Evolutionary conservation across 805 yeast species (phyloP), one percentile per base, ranked within the genome.

Genomic region (Lipomyces yamanashiensis): DNA sequence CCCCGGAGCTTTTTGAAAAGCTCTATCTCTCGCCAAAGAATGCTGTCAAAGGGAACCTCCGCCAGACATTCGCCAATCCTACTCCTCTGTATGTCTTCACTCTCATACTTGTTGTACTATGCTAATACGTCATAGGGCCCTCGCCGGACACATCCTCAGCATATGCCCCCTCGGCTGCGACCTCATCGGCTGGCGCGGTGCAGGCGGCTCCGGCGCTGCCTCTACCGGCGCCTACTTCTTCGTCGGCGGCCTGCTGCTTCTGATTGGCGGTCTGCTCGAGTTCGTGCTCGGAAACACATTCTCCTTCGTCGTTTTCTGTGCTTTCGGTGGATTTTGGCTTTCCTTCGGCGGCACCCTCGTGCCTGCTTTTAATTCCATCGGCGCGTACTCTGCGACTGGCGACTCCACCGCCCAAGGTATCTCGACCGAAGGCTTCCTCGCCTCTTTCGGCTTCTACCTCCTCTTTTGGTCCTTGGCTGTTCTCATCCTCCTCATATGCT

Each of bases 281-380:
- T 63, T 68, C 36, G 39, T 68, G 54, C 67, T 67, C 45, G 71
- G 71, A 19, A 68, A 68, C 61, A 65, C 71, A 13, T 68, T 65
- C 48, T 56, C 71, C 10, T 68, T 67, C 43, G 68, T 64, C 44
- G 66, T 65, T 23, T 67, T 67, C 44, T 51, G 65, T 48, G 54
- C 54, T n/a, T 64, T 66, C 33, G 62, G 66, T 12, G 67, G 64
- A 21, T 68, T 59, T 50, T 68, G 71, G 71, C 47, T 68, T 43
- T 44, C 71, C 21, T 54, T 67, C 37, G 69, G 53, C 40, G 65
- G 61, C 41, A 61, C 61, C 23, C 48, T 67, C 19, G 62, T 58
- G 33, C 71, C 71, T 3, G 15, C 56, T 33, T 68, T 67, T 59
- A 66, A 66, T 47, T 45, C 66, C 19, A 60, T 59, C 36, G 69